phyloP scores from a whole-genome alignment of 768 basidiomycete genomes.

The Leccinum fibrillosum region DNA sequence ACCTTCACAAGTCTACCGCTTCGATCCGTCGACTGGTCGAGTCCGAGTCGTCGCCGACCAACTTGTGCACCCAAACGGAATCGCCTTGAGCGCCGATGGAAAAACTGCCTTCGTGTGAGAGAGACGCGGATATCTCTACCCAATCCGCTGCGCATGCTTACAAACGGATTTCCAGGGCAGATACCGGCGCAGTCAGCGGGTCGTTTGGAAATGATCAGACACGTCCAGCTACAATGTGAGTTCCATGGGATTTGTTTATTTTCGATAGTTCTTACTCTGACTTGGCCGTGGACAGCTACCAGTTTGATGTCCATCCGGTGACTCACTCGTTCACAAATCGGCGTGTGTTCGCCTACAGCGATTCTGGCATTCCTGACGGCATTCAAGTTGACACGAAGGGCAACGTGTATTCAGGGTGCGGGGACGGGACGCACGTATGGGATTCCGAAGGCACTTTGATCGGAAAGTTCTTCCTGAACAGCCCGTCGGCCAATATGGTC shows the following conservation, averaged over 20 bases:
- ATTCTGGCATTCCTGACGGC: constrained; percentile 67
- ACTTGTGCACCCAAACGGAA: constrained; percentile 38
- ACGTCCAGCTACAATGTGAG: constrained; percentile 66
- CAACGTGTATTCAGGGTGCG: constrained; percentile 66
- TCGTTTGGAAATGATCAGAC: constrained; percentile 53
- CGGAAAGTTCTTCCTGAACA: constrained; percentile 23
- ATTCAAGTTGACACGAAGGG: constrained; percentile 60
- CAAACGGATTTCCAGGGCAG: constrained; percentile 26
- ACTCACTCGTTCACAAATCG: constrained; percentile 56
- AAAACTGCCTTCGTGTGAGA: constrained; percentile 58
- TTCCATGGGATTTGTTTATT: background rate
- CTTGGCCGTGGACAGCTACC: constrained; percentile 45
- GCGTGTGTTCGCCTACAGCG: constrained; percentile 64
- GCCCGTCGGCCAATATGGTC: constrained; percentile 36
- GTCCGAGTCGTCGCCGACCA: constrained; percentile 75
- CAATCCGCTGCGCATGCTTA: constrained; percentile 3
- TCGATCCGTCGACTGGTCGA: constrained; percentile 58
- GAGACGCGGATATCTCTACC: background rate
- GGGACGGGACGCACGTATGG: constrained; percentile 70
- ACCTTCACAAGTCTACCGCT: constrained; percentile 76
- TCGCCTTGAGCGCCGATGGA: background rate
- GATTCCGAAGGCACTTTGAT: constrained; percentile 51
- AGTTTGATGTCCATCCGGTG: constrained; percentile 59
- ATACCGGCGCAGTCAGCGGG: constrained; percentile 36
- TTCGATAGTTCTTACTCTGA: background rate